Percentiles rank a stretch among this genome's conserved stretches.
Conservation (phyloP, 306 rosid genomes). For the Prunus salicina region DNA sequence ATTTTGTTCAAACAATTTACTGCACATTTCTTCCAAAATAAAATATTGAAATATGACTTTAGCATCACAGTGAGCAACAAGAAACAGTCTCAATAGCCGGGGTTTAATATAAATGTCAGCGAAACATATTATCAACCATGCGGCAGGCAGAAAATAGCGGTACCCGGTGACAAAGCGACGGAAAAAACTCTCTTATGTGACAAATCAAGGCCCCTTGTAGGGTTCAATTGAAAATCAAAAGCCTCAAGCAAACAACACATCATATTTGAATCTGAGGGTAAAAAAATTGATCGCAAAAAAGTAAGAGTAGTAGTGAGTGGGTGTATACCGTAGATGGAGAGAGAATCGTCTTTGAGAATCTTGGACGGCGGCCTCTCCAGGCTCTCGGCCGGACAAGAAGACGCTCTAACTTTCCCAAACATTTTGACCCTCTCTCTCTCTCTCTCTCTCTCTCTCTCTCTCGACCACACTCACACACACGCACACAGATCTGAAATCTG, state of each 20-base stretch:
- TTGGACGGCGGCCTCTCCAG: conserved; percentile 68
- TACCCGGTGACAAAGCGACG: background rate
- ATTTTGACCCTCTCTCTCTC: conserved; percentile 24
- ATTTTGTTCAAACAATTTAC: background rate
- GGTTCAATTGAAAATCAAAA: too few species aligned
- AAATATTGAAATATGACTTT: too few species aligned
- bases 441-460: background rate
- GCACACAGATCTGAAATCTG: background rate
- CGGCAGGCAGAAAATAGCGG: background rate
- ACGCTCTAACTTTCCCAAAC: conserved; percentile 79
- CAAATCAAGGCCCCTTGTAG: background rate
- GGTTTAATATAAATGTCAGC: background rate
- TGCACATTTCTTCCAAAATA: background rate
- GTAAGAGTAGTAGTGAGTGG: background rate
- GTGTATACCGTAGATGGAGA: conserved; percentile 74
- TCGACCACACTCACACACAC: too few species aligned
- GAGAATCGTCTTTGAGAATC: conserved; percentile 65
- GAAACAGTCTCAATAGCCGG: too few species aligned
- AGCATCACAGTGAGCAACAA: too few species aligned
- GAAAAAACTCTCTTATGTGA: background rate
- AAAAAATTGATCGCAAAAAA: background rate
- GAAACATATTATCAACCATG: conserved; percentile 17
- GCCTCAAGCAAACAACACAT: too few species aligned
- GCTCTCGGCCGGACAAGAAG: conserved; percentile 57
- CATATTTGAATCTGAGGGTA: too few species aligned